phyloP scores from a whole-genome alignment of 257 asterid genomes.

The Fraxinus pennsylvanica region DNA sequence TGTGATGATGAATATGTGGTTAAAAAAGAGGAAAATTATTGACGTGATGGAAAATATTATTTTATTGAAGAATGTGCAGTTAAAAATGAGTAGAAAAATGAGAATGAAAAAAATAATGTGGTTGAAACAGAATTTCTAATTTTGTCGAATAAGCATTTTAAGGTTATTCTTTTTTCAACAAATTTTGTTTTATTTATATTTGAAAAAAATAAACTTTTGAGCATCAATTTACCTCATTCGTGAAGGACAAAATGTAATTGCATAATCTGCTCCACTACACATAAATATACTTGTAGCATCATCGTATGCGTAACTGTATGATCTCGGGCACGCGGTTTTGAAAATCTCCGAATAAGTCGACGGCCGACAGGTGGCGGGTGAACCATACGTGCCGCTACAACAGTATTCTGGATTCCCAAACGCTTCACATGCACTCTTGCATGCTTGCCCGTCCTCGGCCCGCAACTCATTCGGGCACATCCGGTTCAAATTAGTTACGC shows the following conservation, averaged over 20 bases:
- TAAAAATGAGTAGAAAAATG: too few relatives aligned
- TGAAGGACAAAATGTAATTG: slow-evolving; percentile 35
- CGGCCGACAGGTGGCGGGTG: slow-evolving; percentile 38
- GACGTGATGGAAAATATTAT: too few relatives aligned
- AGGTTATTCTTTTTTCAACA: too few relatives aligned
- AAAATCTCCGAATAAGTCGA: slow-evolving; percentile 33
- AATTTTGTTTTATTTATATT: too few relatives aligned
- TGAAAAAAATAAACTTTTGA: too few relatives aligned
- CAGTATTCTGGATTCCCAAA: slow-evolving; percentile 35
- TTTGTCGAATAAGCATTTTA: too few relatives aligned
- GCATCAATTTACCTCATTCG: slow-evolving; percentile 11
- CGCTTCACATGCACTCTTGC: slow-evolving; percentile 46
- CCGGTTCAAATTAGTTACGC: slow-evolving; percentile 31
- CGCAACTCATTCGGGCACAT: slow-evolving; percentile 38
- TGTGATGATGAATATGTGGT: too few relatives aligned
- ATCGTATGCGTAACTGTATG: slow-evolving; percentile 43
- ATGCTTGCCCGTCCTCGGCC: slow-evolving; percentile 32
- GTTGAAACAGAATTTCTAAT: too few relatives aligned
- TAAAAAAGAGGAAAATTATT: too few relatives aligned
- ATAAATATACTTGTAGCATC: slow-evolving; percentile 41
- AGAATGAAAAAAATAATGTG: too few relatives aligned
- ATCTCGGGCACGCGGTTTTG: slow-evolving; percentile 34
- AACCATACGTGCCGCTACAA: slow-evolving; percentile 36
- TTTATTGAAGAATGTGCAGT: too few relatives aligned
- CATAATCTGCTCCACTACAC: slow-evolving; percentile 35